Percentiles rank a stretch among this genome's conserved stretches.
These are phyloP conservation scores for Vinca minor DNA, from an alignment of 257 asterid species.

Conservation along the genomic window DNA sequence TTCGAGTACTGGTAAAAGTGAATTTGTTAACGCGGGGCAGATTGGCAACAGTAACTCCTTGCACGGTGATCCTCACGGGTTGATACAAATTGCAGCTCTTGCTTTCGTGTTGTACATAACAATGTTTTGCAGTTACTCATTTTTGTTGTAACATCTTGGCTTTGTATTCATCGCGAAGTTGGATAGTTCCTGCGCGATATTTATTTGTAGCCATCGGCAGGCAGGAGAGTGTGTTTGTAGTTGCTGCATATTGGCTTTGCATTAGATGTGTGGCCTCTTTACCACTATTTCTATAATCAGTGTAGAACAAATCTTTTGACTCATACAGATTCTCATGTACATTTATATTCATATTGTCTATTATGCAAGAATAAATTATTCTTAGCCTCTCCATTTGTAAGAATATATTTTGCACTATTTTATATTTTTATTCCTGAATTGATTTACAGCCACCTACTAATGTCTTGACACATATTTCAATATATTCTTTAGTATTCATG, in stretches of 20 bases:
- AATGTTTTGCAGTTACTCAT: conserved; percentile 29
- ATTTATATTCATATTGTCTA: conserved; percentile 8
- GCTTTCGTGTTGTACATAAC: conserved; percentile 37
- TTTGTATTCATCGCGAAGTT: conserved; percentile 1
- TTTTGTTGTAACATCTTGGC: conserved; percentile 33
- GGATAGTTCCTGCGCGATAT: neutral
- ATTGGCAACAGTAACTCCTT: conserved; percentile 27
- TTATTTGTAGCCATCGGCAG: conserved; percentile 10
- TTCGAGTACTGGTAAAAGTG: conserved; percentile 48
- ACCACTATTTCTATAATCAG: neutral
- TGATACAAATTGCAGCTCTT: conserved; percentile 15
- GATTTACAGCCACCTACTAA: no score
- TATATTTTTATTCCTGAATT: no score
- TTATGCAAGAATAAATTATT: no score
- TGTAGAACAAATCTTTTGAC: no score
- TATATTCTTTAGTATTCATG: no score
- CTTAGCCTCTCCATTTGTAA: no score
- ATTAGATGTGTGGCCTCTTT: neutral
- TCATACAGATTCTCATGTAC: neutral
- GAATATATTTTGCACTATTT: no score
- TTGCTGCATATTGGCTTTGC: no score
- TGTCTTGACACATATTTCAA: no score
- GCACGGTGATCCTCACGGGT: conserved; percentile 14
- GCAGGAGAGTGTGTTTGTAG: neutral
- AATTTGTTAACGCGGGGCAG: conserved; percentile 66